These are phyloP conservation scores for Ambrosiella beaveri DNA, from an alignment of 2,329 filamentous ascomycete genomes.

Conservation along the genomic window DNA sequence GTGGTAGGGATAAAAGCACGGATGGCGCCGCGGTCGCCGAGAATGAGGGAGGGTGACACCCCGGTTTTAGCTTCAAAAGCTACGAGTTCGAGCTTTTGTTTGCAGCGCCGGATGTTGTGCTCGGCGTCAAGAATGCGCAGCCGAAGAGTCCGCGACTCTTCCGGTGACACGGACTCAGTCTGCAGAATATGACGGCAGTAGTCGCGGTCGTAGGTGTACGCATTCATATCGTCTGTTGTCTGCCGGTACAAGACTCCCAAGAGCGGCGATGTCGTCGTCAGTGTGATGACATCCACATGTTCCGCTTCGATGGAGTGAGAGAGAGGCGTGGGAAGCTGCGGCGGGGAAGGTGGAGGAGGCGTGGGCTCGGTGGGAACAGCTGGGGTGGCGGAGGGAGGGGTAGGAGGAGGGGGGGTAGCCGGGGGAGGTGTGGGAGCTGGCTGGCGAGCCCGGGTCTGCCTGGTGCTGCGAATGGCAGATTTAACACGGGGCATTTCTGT, in stretches of 20 bases:
- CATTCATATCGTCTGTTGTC: slow-evolving; percentile 25
- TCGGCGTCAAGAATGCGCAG: slow-evolving; percentile 26
- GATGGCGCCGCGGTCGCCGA: slow-evolving; percentile 13
- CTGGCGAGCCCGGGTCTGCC: no score
- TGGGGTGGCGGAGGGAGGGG: no score
- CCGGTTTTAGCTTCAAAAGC: slow-evolving; percentile 19
- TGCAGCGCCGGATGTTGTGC: slow-evolving; percentile 27
- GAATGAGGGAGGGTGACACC: slow-evolving; percentile 3
- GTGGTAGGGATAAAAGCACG: slow-evolving; percentile 9
- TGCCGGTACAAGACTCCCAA: slow-evolving; percentile 17
- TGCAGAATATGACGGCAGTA: slow-evolving; percentile 24
- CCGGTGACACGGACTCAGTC: slow-evolving; percentile 21
- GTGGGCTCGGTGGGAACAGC: no score
- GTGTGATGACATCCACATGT: slow-evolving; percentile 6
- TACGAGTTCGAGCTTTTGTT: slow-evolving; percentile 23
- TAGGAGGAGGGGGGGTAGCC: no score
- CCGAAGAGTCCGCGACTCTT: slow-evolving; percentile 26
- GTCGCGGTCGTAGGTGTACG: slow-evolving; percentile 26
- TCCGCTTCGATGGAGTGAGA: not conserved
- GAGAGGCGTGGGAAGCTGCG: not conserved
- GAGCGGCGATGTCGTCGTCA: slow-evolving; percentile 6
- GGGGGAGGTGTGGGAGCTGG: no score
- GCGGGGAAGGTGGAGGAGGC: not conserved
- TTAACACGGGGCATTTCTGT: no score
- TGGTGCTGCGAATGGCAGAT: no score